A percentile compares a stretch with the other conserved stretches of the same genome.
Evolutionary conservation across 306 rosid genomes (phyloP).

Genomic region (Fragaria nilgerrensis): DNA sequence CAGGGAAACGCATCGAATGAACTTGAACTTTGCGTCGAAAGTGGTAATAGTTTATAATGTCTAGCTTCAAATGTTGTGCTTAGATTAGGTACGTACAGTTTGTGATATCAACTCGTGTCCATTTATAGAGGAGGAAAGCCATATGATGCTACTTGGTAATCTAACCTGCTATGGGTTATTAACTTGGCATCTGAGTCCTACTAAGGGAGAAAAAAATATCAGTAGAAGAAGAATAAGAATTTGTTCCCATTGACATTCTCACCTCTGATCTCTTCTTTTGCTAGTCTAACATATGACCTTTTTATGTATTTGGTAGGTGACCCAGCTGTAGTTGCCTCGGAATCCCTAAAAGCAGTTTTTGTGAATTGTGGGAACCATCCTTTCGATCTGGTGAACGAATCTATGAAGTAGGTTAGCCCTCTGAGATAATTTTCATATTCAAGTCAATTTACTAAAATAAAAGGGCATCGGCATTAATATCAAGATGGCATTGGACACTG

Average conservation of each 20-base stretch:
- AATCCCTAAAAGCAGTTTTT: slow-evolving; percentile 34
- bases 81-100: neutral
- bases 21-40: slow-evolving; percentile 33
- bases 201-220: neutral
- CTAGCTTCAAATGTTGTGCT: neutral
- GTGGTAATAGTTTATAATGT: slow-evolving; percentile 18
- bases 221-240: neutral
- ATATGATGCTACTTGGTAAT: neutral
- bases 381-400: slow-evolving; percentile 30
- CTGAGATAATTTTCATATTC: slow-evolving; percentile 10
- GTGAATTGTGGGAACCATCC: slow-evolving; percentile 39
- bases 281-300: slow-evolving; percentile 11
- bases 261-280: neutral
- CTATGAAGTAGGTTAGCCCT: slow-evolving; percentile 34
- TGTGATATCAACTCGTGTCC: neutral
- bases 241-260: neutral
- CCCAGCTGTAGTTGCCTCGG: slow-evolving; percentile 31
- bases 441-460: slow-evolving; percentile 2
- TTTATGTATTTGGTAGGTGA: slow-evolving; percentile 36
- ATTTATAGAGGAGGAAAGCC: neutral
- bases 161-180: neutral
- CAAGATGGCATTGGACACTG: neutral
- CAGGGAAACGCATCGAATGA: slow-evolving; percentile 30
- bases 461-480: neutral
- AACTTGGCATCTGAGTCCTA: neutral